These are phyloP conservation scores for Chloranthus sessilifolius DNA, from an alignment of 164 flowering plant species.

Conservation along the genomic window DNA sequence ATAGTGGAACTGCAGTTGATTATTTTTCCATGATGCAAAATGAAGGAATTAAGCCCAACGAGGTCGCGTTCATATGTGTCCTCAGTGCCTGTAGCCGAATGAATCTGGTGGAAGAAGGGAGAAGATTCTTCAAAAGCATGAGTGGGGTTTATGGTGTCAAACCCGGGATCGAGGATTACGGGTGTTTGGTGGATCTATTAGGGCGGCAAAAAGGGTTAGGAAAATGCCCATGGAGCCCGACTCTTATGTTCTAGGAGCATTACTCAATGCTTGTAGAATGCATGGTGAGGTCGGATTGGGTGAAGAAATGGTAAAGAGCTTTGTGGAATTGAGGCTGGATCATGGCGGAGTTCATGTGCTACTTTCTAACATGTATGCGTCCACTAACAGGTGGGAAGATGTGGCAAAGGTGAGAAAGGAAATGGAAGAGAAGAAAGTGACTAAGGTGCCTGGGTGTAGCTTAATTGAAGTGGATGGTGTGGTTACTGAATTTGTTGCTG, in stretches of 20 bases:
- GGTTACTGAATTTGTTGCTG: conserved; percentile 34
- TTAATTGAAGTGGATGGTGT: conserved; percentile 39
- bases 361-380: conserved; percentile 53
- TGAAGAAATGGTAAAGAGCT: conserved; percentile 24
- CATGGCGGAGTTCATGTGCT: conserved; percentile 43
- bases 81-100: conserved; percentile 50
- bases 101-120: conserved; percentile 49
- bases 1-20: conserved; percentile 28
- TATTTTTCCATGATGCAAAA: conserved; percentile 38
- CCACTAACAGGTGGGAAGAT: conserved; percentile 40
- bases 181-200: conserved; percentile 55
- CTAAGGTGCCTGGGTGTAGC: conserved; percentile 51
- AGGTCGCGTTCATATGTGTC: conserved; percentile 44
- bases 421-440: conserved; percentile 40
- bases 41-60: conserved; percentile 43
- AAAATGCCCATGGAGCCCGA: conserved; percentile 53
- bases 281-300: conserved; percentile 42
- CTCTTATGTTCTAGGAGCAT: conserved; percentile 43
- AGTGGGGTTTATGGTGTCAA: conserved; percentile 29
- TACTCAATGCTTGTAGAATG: conserved; percentile 48
- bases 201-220: conserved; percentile 41
- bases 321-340: conserved; percentile 28
- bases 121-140: conserved; percentile 42
- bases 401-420: conserved; percentile 43
- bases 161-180: conserved; percentile 50